A percentile compares a stretch with the other conserved stretches of the same genome.
phyloP scores from a whole-genome alignment of 2,329 filamentous ascomycete genomes.

The Didymella pomorum region DNA sequence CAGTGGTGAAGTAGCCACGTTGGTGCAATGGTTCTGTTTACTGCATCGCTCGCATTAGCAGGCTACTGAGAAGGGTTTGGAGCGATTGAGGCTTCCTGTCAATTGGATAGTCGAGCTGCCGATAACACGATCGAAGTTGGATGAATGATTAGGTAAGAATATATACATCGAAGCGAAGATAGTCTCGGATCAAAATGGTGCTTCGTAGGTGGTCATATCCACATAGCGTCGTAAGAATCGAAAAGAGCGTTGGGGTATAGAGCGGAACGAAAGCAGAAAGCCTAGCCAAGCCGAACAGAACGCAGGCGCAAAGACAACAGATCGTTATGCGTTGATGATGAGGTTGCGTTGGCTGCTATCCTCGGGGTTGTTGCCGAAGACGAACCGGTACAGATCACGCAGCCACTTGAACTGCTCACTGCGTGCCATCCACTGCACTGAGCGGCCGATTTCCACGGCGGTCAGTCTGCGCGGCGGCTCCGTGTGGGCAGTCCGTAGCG shows the following conservation, averaged over 20 bases:
- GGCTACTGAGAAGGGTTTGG: neutral
- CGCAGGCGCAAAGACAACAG: slow-evolving; percentile 1
- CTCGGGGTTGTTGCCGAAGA: slow-evolving; percentile 84
- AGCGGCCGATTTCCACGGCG: slow-evolving; percentile 80
- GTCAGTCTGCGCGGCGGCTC: slow-evolving; percentile 69
- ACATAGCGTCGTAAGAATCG: slow-evolving; percentile 10
- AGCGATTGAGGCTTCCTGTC: neutral
- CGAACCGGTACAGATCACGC: slow-evolving; percentile 80
- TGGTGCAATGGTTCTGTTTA: no score
- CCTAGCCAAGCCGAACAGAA: slow-evolving; percentile 16
- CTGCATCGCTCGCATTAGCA: slow-evolving; percentile 1
- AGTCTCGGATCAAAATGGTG: slow-evolving; percentile 2
- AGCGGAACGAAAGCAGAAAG: slow-evolving; percentile 15
- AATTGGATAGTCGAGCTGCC: neutral
- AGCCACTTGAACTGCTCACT: slow-evolving; percentile 80
- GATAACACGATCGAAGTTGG: neutral
- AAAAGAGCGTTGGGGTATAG: slow-evolving; percentile 24
- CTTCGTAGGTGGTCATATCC: slow-evolving; percentile 14
- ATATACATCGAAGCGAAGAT: slow-evolving; percentile 17
- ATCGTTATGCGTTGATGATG: slow-evolving; percentile 59
- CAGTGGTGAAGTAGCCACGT: neutral
- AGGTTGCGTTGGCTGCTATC: slow-evolving; percentile 75
- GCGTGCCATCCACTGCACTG: slow-evolving; percentile 77
- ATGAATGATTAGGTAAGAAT: slow-evolving; percentile 8
- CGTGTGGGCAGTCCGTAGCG: slow-evolving; percentile 59